These are phyloP conservation scores for Monilinia fructigena DNA, from an alignment of 2,329 filamentous ascomycete species.

Conservation along the genomic window DNA sequence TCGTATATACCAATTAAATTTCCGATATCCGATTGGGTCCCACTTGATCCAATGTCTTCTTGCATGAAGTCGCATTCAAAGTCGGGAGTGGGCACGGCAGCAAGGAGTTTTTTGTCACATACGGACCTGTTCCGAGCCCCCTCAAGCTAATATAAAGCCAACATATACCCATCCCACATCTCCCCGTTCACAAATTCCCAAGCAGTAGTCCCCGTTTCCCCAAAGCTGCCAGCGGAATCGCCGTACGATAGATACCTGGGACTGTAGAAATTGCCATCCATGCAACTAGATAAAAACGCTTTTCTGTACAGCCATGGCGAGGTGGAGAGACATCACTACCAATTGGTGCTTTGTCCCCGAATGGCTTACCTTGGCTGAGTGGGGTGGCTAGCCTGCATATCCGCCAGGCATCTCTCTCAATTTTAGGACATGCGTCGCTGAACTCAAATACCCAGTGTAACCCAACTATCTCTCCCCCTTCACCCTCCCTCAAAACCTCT, in stretches of 20 bases:
- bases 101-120: not conserved
- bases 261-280: not conserved
- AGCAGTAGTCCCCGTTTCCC: not conserved
- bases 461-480: not conserved
- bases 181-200: no score
- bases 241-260: no score
- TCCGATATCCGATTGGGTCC: not conserved
- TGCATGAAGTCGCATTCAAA: no score
- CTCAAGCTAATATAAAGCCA: not conserved
- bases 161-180: not conserved
- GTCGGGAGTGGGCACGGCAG: not conserved
- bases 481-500: no score
- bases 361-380: not conserved
- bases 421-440: slow-evolving; percentile 3
- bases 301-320: not conserved
- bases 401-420: not conserved
- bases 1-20: slow-evolving; percentile 3
- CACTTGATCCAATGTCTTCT: not conserved
- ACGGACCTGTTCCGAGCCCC: slow-evolving; percentile 5
- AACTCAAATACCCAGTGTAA: not conserved
- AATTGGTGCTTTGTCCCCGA: not conserved
- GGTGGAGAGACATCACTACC: slow-evolving; percentile 15
- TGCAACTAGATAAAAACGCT: not conserved
- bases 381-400: slow-evolving; percentile 1
- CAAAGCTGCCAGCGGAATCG: no score